Conservation (phyloP, 169 alveolate species). For the Cardiosporidium cionae region DNA sequence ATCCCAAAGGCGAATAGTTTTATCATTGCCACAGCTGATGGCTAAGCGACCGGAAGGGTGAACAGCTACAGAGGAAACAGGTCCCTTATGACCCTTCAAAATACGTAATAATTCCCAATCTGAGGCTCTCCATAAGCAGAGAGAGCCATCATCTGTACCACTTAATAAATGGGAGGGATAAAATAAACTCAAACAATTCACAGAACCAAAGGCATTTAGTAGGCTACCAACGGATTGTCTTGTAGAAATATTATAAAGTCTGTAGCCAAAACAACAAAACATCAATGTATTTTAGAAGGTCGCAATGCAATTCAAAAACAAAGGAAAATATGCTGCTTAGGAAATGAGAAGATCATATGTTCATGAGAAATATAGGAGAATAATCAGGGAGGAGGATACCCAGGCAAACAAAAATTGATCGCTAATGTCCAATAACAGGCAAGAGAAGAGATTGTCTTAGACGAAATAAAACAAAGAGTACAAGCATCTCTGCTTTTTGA, state of each 20-base stretch:
- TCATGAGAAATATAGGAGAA: not conserved
- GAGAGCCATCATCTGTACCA: not conserved
- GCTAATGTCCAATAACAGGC: not conserved
- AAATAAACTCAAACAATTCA: not conserved
- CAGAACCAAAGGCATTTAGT: not conserved
- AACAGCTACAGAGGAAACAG: not conserved
- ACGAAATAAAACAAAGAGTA: no score
- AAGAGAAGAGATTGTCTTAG: not conserved
- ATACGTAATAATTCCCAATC: not conserved
- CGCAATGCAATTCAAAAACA: not conserved
- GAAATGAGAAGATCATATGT: not conserved
- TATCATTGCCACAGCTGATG: not conserved
- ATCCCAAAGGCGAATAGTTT: not conserved
- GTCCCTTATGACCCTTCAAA: not conserved
- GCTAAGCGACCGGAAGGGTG: not conserved
- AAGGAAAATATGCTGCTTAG: not conserved
- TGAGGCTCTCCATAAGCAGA: not conserved
- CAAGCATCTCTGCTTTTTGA: no score
- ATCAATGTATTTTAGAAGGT: not conserved
- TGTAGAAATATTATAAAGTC: not conserved
- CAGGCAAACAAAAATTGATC: no score
- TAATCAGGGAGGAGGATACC: not conserved
- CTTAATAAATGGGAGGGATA: not conserved
- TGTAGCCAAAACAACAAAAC: no score
- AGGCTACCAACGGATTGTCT: not conserved